Base-by-base conservation (phyloP, 2,329 filamentous ascomycete genomes). In the Blastomyces silverae region DNA sequence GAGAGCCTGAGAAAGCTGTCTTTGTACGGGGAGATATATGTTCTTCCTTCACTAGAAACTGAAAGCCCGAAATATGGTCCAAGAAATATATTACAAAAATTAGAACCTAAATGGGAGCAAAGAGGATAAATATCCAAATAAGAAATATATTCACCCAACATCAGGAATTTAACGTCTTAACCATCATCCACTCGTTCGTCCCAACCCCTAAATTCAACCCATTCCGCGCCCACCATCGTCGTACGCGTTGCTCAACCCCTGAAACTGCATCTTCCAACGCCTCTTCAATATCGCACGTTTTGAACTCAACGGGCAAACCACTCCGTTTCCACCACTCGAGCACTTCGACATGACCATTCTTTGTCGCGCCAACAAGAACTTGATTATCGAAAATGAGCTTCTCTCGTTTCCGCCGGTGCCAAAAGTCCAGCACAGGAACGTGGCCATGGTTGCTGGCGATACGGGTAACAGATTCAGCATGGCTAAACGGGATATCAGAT, bases 281-380 rank as follows among this genome's bases (percentile, higher is more conserved):
- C 77, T 97, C 93, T 75, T 97, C 92, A 67, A 97, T 94, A 75
- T 96, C 92, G 75, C 92, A 96, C 0, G 91, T 96, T 75, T 93
- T 92, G 77, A 96, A 97, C 76, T 96, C 91, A 34, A 97, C 92
- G 62, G 85, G 84, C 70, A 92, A 82, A 0, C 87, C 86, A 46
- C 78, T 81, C 42, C 82, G 83, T 72, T 90, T 89, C 92, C 93
- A 97, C 93, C 93, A 97, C 74, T 96, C 91, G 8, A 97, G 80
- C 28, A 96, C 91, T 46, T 86, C 83, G 2, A 92, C 85, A 74
- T 95, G 89, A 5, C 91, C 91, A 73, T 93, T 90, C 71, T 92
- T 91, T 1, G 92, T 97, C 0, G 93, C 90, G 10, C 89, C 90
- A 0, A 95, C 89, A 0, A 97, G 83, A 1, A 94, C 89, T 71